A percentile compares a stretch with the other conserved stretches of the same genome.
These are phyloP conservation scores for Trametes pubescens DNA, from an alignment of 1,284 basidiomycete genomes.

Conservation along the genomic window DNA sequence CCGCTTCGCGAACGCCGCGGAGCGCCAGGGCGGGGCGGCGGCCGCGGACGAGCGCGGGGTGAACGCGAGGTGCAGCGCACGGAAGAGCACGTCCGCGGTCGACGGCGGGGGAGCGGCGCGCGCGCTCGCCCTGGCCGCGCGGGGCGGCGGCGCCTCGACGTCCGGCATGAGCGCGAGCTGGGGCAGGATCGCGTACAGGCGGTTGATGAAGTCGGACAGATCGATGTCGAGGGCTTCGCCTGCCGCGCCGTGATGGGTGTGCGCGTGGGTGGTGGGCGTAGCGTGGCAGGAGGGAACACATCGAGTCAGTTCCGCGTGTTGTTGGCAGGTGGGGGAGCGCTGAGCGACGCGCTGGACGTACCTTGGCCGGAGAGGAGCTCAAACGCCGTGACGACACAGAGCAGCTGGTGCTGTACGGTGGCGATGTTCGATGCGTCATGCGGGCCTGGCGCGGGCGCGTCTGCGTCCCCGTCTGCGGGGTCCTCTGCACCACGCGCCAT, in stretches of 20 bases:
- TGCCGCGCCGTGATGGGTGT: conserved; percentile 40
- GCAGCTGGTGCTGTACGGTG: conserved; percentile 69
- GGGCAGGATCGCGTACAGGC: conserved; percentile 76
- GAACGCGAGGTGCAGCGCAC: conserved; percentile 84
- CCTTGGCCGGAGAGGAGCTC: conserved; percentile 97
- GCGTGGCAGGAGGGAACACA: conserved; percentile 7
- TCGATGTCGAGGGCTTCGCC: conserved; percentile 97
- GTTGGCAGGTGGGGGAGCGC: conserved; percentile 6
- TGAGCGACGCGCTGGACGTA: conserved; percentile 38
- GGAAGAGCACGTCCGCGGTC: conserved; percentile 84
- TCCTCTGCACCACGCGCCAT: conserved; percentile 58
- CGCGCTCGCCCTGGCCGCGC: conserved; percentile 35
- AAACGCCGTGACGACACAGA: conserved; percentile 95
- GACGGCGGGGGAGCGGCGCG: conserved; percentile 44
- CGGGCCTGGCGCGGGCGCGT: conserved; percentile 43
- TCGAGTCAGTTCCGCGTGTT: conserved; percentile 20
- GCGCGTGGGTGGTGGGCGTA: conserved; percentile 3
- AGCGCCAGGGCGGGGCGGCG: conserved; percentile 76
- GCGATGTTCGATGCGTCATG: conserved; percentile 43
- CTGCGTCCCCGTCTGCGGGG: conserved; percentile 42
- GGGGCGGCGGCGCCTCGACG: conserved; percentile 51
- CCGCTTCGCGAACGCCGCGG: conserved; percentile 93
- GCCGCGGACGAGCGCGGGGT: conserved; percentile 65
- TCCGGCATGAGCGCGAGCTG: conserved; percentile 63
- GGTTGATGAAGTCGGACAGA: conserved; percentile 87